A percentile compares a stretch with the other conserved stretches of the same genome.
These are phyloP conservation scores for Macrotyloma uniflorum DNA, from an alignment of 306 rosid species.

Conservation along the genomic window DNA sequence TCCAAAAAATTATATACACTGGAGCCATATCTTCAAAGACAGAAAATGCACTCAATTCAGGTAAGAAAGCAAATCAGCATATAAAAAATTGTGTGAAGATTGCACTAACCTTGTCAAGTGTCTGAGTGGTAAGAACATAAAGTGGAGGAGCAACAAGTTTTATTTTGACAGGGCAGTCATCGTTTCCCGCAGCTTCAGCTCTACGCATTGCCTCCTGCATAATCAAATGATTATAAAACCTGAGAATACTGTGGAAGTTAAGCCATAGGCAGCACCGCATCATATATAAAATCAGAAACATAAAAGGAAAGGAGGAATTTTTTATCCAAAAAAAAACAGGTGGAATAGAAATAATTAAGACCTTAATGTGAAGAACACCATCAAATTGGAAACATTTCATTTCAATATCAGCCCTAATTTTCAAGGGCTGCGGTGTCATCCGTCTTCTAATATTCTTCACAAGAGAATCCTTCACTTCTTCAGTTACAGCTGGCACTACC, in stretches of 20 bases:
- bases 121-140: conserved; percentile 93
- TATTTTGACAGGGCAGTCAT: conserved; percentile 96
- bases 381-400: conserved; percentile 98
- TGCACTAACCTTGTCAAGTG: conserved; percentile 93
- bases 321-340: neutral
- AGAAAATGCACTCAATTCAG: neutral
- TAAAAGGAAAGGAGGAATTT: neutral
- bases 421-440: conserved; percentile 97
- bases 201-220: conserved; percentile 90
- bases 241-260: conserved; percentile 3
- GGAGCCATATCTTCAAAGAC: neutral
- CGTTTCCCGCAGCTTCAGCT: conserved; percentile 95
- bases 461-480: conserved; percentile 85
- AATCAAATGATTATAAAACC: conserved; percentile 15
- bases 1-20: neutral
- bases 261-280: neutral
- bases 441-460: conserved; percentile 86
- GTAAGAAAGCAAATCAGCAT: conserved; percentile 10
- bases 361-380: conserved; percentile 97
- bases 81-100: neutral
- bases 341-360: conserved; percentile 2
- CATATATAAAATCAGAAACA: conserved; percentile 17
- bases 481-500: conserved; percentile 88
- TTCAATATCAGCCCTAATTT: conserved; percentile 94
- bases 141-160: conserved; percentile 98